A percentile compares a stretch with the other conserved stretches of the same genome.
These are phyloP conservation scores for Penicillium sp. DNA, from an alignment of 2,329 filamentous ascomycete genomes.

Conservation along the genomic window DNA sequence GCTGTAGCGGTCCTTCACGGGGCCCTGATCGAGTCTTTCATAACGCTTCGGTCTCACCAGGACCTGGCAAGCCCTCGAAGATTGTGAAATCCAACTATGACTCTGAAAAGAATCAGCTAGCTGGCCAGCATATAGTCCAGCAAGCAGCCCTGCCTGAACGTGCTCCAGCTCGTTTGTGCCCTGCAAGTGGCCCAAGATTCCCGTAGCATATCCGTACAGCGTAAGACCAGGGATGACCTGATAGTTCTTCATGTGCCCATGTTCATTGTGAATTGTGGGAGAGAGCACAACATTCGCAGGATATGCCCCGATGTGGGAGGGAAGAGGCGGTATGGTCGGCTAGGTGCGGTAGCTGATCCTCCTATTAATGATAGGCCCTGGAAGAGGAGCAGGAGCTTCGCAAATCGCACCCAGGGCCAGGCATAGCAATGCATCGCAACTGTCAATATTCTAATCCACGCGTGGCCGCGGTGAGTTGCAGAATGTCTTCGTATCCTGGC, in stretches of 20 bases:
- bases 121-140: slow-evolving; percentile 88
- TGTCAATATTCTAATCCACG: too few species aligned
- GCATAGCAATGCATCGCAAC: too few species aligned
- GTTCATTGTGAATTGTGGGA: too few species aligned
- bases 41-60: slow-evolving; percentile 64
- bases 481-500: too few species aligned
- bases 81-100: slow-evolving; percentile 66
- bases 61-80: slow-evolving; percentile 63
- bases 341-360: too few species aligned
- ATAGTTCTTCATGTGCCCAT: slow-evolving; percentile 58
- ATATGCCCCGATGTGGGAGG: too few species aligned
- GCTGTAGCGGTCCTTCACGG: slow-evolving; percentile 61
- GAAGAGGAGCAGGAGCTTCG: too few species aligned
- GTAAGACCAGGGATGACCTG: slow-evolving; percentile 86
- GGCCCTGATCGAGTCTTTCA: slow-evolving; percentile 29
- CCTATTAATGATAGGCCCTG: too few species aligned
- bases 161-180: slow-evolving; percentile 78
- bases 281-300: too few species aligned
- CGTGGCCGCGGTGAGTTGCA: too few species aligned
- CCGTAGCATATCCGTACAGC: slow-evolving; percentile 82
- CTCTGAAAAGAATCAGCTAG: slow-evolving; percentile 84
- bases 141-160: slow-evolving; percentile 80
- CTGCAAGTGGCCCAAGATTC: slow-evolving; percentile 78
- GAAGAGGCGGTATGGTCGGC: too few species aligned
- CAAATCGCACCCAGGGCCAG: too few species aligned